These are phyloP conservation scores for Dicorynia guianensis DNA, from an alignment of 306 rosid genomes.

Conservation along the genomic window DNA sequence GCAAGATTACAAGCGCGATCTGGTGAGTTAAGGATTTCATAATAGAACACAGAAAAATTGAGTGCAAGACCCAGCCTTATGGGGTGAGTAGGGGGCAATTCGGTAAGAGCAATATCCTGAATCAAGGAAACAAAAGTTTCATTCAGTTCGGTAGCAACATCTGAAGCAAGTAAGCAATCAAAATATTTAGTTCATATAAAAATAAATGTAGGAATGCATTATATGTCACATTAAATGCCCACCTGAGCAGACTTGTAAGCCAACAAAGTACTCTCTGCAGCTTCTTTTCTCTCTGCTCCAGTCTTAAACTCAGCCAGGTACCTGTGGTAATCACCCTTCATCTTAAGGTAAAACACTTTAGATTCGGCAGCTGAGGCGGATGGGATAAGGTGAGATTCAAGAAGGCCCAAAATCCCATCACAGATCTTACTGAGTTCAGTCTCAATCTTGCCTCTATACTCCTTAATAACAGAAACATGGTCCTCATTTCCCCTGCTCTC, in stretches of 20 bases:
- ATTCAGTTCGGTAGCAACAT: not conserved
- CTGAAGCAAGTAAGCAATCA: not conserved
- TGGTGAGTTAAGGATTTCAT: conserved; percentile 96
- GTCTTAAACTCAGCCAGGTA: conserved; percentile 94
- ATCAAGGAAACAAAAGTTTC: conserved; percentile 7
- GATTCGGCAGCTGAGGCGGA: conserved; percentile 82
- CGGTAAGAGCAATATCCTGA: conserved; percentile 88
- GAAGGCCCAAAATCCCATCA: conserved; percentile 85
- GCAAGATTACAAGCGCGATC: conserved; percentile 99
- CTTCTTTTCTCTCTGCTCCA: conserved; percentile 86
- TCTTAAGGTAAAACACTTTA: conserved; percentile 88
- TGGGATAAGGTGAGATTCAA: conserved; percentile 88
- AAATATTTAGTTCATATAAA: not conserved
- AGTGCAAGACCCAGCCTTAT: conserved; percentile 98
- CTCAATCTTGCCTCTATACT: conserved; percentile 85
- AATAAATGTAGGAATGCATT: not conserved
- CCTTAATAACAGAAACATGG: conserved; percentile 77
- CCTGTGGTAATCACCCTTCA: conserved; percentile 97
- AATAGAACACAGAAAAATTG: conserved; percentile 94
- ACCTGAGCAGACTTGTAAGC: conserved; percentile 99
- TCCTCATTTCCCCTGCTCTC: conserved; percentile 94
- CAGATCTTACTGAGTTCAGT: conserved; percentile 92
- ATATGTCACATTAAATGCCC: conserved; percentile 18
- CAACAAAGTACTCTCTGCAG: conserved; percentile 90
- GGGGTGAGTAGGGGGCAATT: conserved; percentile 90